Conservation (phyloP, 202 grass and related monocot species). For the Zoysia matrella region DNA sequence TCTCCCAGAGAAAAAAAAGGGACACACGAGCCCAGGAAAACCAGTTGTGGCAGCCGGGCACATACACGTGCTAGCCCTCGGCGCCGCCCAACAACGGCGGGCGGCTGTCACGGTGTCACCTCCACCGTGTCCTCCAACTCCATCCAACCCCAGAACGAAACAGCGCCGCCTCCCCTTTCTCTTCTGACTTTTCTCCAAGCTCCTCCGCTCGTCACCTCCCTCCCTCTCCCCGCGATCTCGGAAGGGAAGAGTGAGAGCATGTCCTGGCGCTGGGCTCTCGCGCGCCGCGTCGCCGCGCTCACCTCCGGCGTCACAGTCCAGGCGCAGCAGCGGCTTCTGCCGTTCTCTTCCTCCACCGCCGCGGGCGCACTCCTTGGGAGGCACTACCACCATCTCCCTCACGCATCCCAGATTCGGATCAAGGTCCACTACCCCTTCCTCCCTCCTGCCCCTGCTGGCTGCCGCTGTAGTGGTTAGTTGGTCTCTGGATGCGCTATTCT, state of each 20-base stretch:
- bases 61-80: not conserved
- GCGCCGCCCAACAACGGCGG: not conserved
- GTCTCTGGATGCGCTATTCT: not conserved
- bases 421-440: slow-evolving; percentile 46
- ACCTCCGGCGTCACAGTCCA: not conserved
- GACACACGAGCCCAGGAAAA: not conserved
- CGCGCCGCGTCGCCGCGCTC: slow-evolving; percentile 46
- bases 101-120: not conserved
- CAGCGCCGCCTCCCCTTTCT: slow-evolving; percentile 2
- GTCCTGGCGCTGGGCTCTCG: slow-evolving; percentile 60
- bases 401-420: slow-evolving; percentile 43
- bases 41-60: slow-evolving; percentile 20
- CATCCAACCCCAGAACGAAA: not conserved
- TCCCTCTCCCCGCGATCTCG: slow-evolving; percentile 38
- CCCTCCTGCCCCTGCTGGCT: too few species aligned
- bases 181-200: slow-evolving; percentile 50
- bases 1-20: not conserved
- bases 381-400: not conserved
- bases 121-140: not conserved
- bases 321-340: slow-evolving; percentile 34
- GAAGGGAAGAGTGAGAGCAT: slow-evolving; percentile 30
- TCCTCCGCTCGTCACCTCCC: not conserved
- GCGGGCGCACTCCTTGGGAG: slow-evolving; percentile 7
- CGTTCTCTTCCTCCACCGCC: slow-evolving; percentile 8
- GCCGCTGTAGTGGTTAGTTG: not conserved